phyloP scores from a whole-genome alignment of 176 grass and related monocot species.

The Musa troglodytarum region DNA sequence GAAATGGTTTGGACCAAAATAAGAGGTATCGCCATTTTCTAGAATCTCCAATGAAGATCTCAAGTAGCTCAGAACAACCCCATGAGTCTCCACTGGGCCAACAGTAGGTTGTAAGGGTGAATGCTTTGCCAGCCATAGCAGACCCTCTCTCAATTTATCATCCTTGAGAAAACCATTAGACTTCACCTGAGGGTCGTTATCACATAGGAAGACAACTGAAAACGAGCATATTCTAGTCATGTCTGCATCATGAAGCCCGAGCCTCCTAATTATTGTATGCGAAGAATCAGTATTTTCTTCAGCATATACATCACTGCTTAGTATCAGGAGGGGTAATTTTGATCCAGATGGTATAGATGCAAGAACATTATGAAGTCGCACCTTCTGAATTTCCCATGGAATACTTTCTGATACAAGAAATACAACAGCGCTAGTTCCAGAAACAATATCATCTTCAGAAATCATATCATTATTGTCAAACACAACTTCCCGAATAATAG shows the following conservation, averaged over 20 bases:
- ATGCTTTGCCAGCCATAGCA: conserved; percentile 58
- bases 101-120: conserved; percentile 52
- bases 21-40: conserved; percentile 25
- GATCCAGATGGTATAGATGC: conserved; percentile 50
- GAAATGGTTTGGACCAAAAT: conserved; percentile 53
- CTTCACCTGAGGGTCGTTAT: conserved; percentile 18
- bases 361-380: conserved; percentile 45
- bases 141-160: conserved; percentile 48
- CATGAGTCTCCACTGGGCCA: conserved; percentile 46
- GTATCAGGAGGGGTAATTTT: conserved; percentile 67
- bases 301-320: conserved; percentile 37
- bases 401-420: conserved; percentile 75
- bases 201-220: conserved; percentile 60
- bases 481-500: conserved; percentile 42
- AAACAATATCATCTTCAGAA: conserved; percentile 30
- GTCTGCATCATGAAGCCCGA: conserved; percentile 33
- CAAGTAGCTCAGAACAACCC: conserved; percentile 51
- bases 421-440: conserved; percentile 41
- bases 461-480: conserved; percentile 35
- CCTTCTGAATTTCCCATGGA: conserved; percentile 63
- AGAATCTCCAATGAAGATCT: conserved; percentile 35
- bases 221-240: conserved; percentile 41
- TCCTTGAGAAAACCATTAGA: conserved; percentile 62
- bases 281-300: conserved; percentile 43
- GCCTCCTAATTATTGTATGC: conserved; percentile 39